Base-by-base conservation (phyloP, 495 filamentous ascomycete genomes). In the Rostrohypoxylon terebratum region DNA sequence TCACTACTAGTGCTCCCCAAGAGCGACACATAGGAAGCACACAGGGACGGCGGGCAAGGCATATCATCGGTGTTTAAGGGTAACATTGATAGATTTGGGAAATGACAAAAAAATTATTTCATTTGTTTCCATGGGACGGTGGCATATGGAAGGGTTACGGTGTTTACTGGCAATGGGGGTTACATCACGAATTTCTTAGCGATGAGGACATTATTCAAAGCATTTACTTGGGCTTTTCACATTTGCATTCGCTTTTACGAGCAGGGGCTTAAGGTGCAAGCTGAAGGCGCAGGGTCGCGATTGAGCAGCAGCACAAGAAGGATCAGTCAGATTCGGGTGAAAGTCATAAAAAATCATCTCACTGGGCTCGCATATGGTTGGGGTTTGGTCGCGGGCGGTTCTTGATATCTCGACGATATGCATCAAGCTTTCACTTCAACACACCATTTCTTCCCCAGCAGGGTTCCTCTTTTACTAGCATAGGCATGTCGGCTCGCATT, bases 41-140 rank as follows among this genome's bases (percentile, higher is more conserved):
- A 38, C 28, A 47, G 61, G 61, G 58, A 53, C 36, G 44, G 62
- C 42, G 66, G 51, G 71, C 59, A 48, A 68, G 68, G 76, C 76
- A 78, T 78, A 72, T 65, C 63, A 73, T 48, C 61, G 76, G 76
- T 78, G 74, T 78, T 76, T 63, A 69, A 71, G 71, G 74, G 74
- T 53, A 68, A 51, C 58, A 48, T 58, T 58, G 72, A 78, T 77
- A 77, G 74, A 75, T 73, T 59, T 69, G 76, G 76, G 76, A 73
- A 76, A 75, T 75, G 74, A 76, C 65, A 68, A 72, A 71, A 77
- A 77, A 74, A 75, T 61, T 47, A 20, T 63, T 40, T 64, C 68
- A 60, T 70, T 68, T 69, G 59, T 72, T 60, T 63, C 59, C 31
- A 51, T 69, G 59, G 59, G 61, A 51, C 50, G 66, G 66, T 67